Evolutionary conservation across 2,329 filamentous ascomycete genomes (phyloP).

Genomic region (Paecilomyces dactylethromorphus): DNA sequence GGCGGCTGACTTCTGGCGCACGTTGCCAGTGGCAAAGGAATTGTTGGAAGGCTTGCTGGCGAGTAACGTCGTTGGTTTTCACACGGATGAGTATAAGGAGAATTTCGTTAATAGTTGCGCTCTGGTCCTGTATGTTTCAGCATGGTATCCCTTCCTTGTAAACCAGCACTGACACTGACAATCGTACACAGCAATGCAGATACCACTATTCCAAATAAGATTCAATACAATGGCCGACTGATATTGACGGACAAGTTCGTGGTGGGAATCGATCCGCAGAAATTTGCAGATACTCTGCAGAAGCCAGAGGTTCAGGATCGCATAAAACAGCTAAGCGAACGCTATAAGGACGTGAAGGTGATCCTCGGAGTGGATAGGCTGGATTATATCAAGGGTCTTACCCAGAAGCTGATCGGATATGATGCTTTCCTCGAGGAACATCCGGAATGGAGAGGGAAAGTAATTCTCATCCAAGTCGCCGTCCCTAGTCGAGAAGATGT

Average conservation of each 20-base stretch:
- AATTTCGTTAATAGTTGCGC: constrained; percentile 89
- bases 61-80: constrained; percentile 91
- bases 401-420: constrained; percentile 86
- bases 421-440: constrained; percentile 89
- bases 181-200: constrained; percentile 24
- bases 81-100: constrained; percentile 92
- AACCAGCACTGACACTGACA: not conserved
- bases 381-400: constrained; percentile 95
- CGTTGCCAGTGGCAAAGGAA: constrained; percentile 78
- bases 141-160: not conserved
- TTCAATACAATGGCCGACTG: constrained; percentile 76
- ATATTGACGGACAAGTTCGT: constrained; percentile 86
- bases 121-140: constrained; percentile 59
- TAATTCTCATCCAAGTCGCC: constrained; percentile 87
- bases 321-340: constrained; percentile 68
- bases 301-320: constrained; percentile 72
- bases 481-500: constrained; percentile 80
- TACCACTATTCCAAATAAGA: constrained; percentile 71
- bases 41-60: constrained; percentile 75
- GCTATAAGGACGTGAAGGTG: constrained; percentile 83
- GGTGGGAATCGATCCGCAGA: constrained; percentile 91
- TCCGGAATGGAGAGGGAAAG: constrained; percentile 88
- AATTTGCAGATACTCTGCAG: constrained; percentile 76
- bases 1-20: constrained; percentile 86
- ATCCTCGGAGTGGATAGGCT: constrained; percentile 90